Conservation (phyloP, 2,329 filamentous ascomycete genomes). For the Pyrenophora graminea region DNA sequence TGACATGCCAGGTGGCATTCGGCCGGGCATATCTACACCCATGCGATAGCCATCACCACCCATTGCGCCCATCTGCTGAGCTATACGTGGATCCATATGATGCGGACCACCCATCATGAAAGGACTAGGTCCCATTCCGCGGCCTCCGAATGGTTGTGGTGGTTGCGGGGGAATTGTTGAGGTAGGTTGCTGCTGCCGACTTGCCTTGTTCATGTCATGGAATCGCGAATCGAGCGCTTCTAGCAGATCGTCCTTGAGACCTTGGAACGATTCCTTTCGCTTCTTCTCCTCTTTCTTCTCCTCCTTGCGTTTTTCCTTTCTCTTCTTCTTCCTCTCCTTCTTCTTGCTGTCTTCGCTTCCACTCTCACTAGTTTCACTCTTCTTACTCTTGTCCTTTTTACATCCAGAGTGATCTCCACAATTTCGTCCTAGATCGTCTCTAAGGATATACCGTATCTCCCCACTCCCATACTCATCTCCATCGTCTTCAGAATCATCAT, state of each 20-base stretch:
- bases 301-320: slow-evolving; percentile 6
- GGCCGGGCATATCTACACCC: not conserved
- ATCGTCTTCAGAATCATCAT: slow-evolving; percentile 3
- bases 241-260: slow-evolving; percentile 19
- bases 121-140: slow-evolving; percentile 3
- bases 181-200: not conserved
- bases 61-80: slow-evolving; percentile 11
- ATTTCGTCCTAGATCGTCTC: slow-evolving; percentile 31
- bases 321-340: slow-evolving; percentile 8
- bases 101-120: slow-evolving; percentile 2
- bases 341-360: slow-evolving; percentile 1
- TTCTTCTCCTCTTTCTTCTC: slow-evolving; percentile 11
- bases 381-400: slow-evolving; percentile 1
- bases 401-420: slow-evolving; percentile 32
- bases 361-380: not conserved
- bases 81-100: slow-evolving; percentile 17
- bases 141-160: slow-evolving; percentile 1
- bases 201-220: slow-evolving; percentile 4
- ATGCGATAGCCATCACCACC: slow-evolving; percentile 12
- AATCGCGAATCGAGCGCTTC: slow-evolving; percentile 20
- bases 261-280: slow-evolving; percentile 12
- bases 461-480: slow-evolving; percentile 16
- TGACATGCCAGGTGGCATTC: slow-evolving; percentile 14
- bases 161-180: not conserved
- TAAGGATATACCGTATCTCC: slow-evolving; percentile 34